Evolutionary conservation across 2,329 filamentous ascomycete species (phyloP), one percentile per base, ranked within the genome.

Genomic region (Tolypocladium capitatum): DNA sequence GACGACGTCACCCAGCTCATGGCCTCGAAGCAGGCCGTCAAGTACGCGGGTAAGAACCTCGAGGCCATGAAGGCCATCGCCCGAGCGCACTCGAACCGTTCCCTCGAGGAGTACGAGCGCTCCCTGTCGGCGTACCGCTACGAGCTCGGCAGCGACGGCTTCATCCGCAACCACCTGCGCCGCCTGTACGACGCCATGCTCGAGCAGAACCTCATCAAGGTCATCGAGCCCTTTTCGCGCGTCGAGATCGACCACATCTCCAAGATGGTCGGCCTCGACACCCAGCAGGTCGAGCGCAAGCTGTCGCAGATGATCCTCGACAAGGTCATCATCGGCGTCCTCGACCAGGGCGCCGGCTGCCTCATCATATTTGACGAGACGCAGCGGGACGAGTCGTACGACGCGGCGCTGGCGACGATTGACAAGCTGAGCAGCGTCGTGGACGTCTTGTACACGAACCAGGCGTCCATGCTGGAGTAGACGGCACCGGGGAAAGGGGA

Each of bases 1-100:
- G 90, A 97, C 72, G 94, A 98, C 66, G 91, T 98, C 65, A 94
- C 91, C 70, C 81, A 85, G 62, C 80, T 98, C 56, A 88, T 98
- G 81, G 81, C 85, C 30, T 94, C 88, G 47, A 98, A 98, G 77
- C 90, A 96, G 67, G 92, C 94, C 35, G 81, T 94, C 63, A 92
- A 94, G 69, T 97, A 98, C 64, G 90, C 90, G 31, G 89, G 91
- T 58, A 88, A 91, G 70, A 92, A 88, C 63, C 81, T 98, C 53
- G 92, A 98, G 68, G 92, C 92, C 50, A 98, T 98, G 92, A 98
- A 98, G 74, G 90, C 94, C 30, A 91, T 98, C 53, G 92, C 91
- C 40, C 85, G 89, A 55, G 92, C 92, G 44, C 94, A 98, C 72
- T 83, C 86, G 51, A 94, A 97, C 72, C 86, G 92, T 47, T 95